A percentile compares a stretch with the other conserved stretches of the same genome.
phyloP scores from a whole-genome alignment of 306 rosid genomes.

The Fragaria iinumae region DNA sequence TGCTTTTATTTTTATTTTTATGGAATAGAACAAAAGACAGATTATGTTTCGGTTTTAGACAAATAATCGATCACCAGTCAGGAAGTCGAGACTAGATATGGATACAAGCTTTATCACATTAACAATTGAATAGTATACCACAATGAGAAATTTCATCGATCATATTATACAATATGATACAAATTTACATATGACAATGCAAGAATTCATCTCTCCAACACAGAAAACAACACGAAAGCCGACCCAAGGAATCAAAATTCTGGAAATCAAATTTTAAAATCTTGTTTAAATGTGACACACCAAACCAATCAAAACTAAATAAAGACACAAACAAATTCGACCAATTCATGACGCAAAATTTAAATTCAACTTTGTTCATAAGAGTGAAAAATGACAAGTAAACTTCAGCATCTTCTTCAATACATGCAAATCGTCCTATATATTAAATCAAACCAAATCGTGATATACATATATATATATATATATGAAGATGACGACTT shows the following conservation, averaged over 20 bases:
- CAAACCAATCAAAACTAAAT: no score
- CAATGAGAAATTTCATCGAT: neutral
- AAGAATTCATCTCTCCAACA: neutral
- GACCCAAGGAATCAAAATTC: no score
- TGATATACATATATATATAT: no score
- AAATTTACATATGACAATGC: neutral
- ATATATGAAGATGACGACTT: neutral
- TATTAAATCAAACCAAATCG: no score
- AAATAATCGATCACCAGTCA: neutral
- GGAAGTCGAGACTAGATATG: neutral
- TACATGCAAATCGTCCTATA: no score
- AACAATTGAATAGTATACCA: no score
- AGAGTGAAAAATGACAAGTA: neutral
- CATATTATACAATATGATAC: no score
- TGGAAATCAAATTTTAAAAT: no score
- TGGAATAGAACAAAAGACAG: neutral
- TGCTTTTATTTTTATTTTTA: neutral
- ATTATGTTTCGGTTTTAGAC: neutral
- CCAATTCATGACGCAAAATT: neutral
- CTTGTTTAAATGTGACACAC: neutral
- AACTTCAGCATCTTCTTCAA: neutral
- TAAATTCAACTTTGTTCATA: no score
- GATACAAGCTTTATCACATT: neutral
- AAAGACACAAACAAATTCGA: no score
- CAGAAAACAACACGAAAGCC: no score